These are phyloP conservation scores for Entomophthora muscae DNA, from an alignment of 371 early-diverging fungal species.

Conservation along the genomic window DNA sequence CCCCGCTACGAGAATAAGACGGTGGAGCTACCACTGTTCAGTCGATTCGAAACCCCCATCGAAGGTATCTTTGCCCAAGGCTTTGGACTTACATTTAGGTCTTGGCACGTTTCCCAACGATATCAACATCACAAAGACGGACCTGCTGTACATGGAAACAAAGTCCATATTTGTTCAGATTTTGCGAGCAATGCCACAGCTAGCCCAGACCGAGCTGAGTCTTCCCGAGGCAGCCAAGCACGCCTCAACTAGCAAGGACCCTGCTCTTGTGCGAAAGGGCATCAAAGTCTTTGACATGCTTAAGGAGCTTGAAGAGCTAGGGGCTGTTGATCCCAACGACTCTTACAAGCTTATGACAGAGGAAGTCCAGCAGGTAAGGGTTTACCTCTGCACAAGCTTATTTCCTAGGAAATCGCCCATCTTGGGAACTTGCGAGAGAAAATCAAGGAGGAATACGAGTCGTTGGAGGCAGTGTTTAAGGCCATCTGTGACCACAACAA, in stretches of 20 bases:
- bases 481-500: conserved; percentile 89
- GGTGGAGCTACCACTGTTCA: conserved; percentile 65
- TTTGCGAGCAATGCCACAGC: conserved; percentile 60
- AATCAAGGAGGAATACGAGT: conserved; percentile 54
- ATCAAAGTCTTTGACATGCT: conserved; percentile 87
- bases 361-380: conserved; percentile 42
- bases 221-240: conserved; percentile 63
- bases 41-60: conserved; percentile 84
- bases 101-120: conserved; percentile 19
- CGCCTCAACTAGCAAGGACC: conserved; percentile 72
- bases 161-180: conserved; percentile 86
- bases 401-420: conserved; percentile 55
- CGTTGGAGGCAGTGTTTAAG: conserved; percentile 68
- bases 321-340: conserved; percentile 57
- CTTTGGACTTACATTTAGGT: not conserved
- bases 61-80: conserved; percentile 28
- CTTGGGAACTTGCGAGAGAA: conserved; percentile 77
- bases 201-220: conserved; percentile 25
- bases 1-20: conserved; percentile 71
- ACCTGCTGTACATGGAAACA: conserved; percentile 87
- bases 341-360: conserved; percentile 63
- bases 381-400: not conserved
- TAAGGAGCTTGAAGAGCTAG: conserved; percentile 56
- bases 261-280: conserved; percentile 70
- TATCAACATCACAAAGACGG: conserved; percentile 73